Conservation (phyloP, 768 basidiomycete genomes). For the Termitomyces sp. region DNA sequence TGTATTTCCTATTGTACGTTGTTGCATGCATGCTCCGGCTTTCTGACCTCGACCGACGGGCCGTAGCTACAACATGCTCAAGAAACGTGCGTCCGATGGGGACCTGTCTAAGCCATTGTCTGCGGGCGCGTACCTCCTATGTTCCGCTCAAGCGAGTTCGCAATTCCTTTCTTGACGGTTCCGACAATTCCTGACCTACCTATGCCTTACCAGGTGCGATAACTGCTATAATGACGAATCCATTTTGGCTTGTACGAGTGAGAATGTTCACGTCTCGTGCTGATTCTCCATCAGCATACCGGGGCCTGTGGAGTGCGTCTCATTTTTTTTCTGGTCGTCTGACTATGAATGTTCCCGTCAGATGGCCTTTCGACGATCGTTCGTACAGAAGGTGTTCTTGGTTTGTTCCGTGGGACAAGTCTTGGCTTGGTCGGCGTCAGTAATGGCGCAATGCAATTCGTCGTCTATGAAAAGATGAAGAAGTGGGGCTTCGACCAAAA, state of each 20-base stretch:
- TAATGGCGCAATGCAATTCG: conserved; percentile 95
- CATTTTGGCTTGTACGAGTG: conserved; percentile 96
- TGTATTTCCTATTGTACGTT: conserved; percentile 96
- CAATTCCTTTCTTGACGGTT: conserved; percentile 26
- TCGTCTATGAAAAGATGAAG: conserved; percentile 96
- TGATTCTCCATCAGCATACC: conserved; percentile 71
- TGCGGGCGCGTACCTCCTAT: conserved; percentile 78
- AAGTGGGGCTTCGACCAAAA: conserved; percentile 83
- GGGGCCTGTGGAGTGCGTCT: conserved; percentile 70
- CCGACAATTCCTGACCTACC: conserved; percentile 13
- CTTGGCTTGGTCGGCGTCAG: conserved; percentile 90
- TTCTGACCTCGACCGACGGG: conserved; percentile 5
- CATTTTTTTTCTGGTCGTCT: conserved; percentile 5
- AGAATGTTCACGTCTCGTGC: conserved; percentile 88
- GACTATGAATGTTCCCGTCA: conserved; percentile 18
- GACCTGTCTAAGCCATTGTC: conserved; percentile 69
- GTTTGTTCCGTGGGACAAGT: conserved; percentile 84
- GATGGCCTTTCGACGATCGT: conserved; percentile 74
- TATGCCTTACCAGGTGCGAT: conserved; percentile 66
- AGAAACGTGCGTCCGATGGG: conserved; percentile 70
- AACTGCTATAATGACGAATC: conserved; percentile 94
- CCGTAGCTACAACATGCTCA: conserved; percentile 88
- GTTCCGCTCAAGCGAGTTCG: conserved; percentile 96
- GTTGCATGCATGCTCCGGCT: conserved; percentile 4
- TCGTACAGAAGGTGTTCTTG: conserved; percentile 69